Conservation (phyloP, 2,329 filamentous ascomycete species). For the Curvularia sp. region DNA sequence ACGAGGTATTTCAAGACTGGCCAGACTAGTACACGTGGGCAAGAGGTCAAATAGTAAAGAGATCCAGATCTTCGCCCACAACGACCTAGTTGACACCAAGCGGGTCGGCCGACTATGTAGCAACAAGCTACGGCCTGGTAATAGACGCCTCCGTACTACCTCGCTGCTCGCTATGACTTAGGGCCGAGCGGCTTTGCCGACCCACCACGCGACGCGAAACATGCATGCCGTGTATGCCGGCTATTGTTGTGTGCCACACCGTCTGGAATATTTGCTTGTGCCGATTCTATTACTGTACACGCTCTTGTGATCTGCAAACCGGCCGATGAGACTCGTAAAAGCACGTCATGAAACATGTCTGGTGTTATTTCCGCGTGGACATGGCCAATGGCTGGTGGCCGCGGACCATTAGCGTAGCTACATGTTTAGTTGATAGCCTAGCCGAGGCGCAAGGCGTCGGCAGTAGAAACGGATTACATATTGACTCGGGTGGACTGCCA, state of each 20-base stretch:
- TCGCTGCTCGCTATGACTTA: not conserved
- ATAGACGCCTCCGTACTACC: not conserved
- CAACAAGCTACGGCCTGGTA: not conserved
- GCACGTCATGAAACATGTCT: conserved; percentile 19
- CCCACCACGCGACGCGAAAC: not conserved
- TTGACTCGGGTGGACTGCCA: not conserved
- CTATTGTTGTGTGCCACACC: not conserved
- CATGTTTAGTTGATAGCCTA: not conserved
- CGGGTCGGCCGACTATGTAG: not conserved
- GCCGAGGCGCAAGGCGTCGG: not conserved
- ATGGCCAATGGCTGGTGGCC: not conserved
- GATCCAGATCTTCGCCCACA: not conserved
- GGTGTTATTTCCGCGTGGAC: conserved; percentile 9
- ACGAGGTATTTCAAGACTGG: not conserved
- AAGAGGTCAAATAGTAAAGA: not conserved
- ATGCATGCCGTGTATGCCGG: not conserved
- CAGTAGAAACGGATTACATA: not conserved
- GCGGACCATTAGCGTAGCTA: not conserved
- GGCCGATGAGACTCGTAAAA: not conserved
- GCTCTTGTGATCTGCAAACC: not conserved
- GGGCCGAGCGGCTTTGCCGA: not conserved
- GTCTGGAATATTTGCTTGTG: not conserved
- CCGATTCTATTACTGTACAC: not conserved
- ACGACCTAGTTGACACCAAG: not conserved
- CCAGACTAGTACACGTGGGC: not conserved